phyloP scores from a whole-genome alignment of 176 grass and related monocot genomes.

The Lolium rigidum region DNA sequence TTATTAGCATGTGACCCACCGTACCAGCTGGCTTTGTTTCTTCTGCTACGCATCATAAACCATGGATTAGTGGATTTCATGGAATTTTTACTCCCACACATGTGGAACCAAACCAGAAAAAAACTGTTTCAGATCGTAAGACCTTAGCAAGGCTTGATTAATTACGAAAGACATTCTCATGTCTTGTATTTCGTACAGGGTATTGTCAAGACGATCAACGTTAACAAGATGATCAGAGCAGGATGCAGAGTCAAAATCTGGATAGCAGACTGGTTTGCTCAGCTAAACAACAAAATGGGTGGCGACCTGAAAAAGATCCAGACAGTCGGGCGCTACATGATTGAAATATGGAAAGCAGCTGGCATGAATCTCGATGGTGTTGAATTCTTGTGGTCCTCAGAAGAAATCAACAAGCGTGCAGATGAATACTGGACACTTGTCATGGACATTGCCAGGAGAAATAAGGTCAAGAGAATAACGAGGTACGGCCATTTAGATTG shows the following conservation, averaged over 20 bases:
- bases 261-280: conserved; percentile 90
- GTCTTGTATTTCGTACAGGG: conserved; percentile 47
- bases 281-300: conserved; percentile 92
- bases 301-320: conserved; percentile 80
- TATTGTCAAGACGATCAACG: conserved; percentile 80
- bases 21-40: no score
- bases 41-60: no score
- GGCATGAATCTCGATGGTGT: conserved; percentile 82
- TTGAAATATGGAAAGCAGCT: conserved; percentile 88
- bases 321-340: conserved; percentile 75
- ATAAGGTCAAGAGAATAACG: conserved; percentile 66
- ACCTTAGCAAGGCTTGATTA: neutral
- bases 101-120: no score
- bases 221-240: conserved; percentile 76
- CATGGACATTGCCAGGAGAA: conserved; percentile 79
- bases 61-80: no score
- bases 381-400: conserved; percentile 83
- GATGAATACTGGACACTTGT: conserved; percentile 84
- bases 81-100: no score
- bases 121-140: neutral
- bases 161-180: conserved; percentile 8
- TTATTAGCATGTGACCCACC: neutral
- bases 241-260: conserved; percentile 85
- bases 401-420: conserved; percentile 71
- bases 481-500: conserved; percentile 48